Percentiles rank a stretch among this genome's conserved stretches.
These are phyloP conservation scores for Jatropha multifida DNA, from an alignment of 441 rosid species.

Conservation along the genomic window DNA sequence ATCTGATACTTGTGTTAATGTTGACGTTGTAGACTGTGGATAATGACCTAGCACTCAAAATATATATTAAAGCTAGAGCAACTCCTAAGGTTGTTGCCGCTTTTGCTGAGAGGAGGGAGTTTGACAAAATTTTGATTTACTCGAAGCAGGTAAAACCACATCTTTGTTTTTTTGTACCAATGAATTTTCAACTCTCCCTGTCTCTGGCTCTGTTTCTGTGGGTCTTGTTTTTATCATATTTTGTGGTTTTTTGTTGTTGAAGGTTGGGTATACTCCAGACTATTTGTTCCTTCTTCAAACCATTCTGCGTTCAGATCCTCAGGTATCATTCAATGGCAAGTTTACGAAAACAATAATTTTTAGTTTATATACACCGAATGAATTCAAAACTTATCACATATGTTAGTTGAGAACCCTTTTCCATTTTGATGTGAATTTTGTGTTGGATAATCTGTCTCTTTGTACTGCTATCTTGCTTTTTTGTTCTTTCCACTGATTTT, in stretches of 20 bases:
- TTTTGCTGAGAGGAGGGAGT: slow-evolving; percentile 99
- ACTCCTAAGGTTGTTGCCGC: slow-evolving; percentile 99
- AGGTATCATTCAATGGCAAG: slow-evolving; percentile 54
- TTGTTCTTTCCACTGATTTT: neutral
- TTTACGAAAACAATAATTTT: neutral
- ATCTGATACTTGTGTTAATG: neutral
- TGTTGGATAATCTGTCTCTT: neutral
- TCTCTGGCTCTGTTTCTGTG: neutral
- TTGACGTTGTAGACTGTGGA: slow-evolving; percentile 83
- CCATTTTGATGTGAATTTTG: neutral
- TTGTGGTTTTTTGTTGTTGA: slow-evolving; percentile 23
- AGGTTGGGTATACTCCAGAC: slow-evolving; percentile 99
- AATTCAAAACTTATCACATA: neutral
- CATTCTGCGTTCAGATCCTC: slow-evolving; percentile 96
- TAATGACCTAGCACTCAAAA: slow-evolving; percentile 97
- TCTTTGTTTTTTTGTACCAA: neutral
- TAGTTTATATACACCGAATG: neutral
- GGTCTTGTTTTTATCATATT: neutral
- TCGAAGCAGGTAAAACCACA: slow-evolving; percentile 83
- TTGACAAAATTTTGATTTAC: slow-evolving; percentile 95
- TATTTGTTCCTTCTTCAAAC: slow-evolving; percentile 99
- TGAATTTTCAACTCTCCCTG: neutral
- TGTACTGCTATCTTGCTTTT: neutral
- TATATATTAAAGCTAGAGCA: slow-evolving; percentile 97
- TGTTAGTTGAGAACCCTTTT: neutral